Conservation (phyloP, 305 asterid species). For the Fraxinus albicans region DNA sequence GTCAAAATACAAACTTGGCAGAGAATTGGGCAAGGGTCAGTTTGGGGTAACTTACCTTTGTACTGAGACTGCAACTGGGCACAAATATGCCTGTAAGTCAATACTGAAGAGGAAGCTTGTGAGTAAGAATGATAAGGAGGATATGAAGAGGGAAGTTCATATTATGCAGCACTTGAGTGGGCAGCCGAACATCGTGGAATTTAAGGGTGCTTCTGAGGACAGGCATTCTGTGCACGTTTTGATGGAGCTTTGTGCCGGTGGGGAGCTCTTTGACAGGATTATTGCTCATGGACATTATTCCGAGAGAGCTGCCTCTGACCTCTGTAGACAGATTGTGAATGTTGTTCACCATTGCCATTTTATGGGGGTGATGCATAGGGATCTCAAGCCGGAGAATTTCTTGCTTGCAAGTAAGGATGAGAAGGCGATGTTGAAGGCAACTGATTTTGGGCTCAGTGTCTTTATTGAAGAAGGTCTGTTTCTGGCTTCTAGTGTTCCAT, state of each 20-base stretch:
- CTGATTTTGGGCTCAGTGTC: constrained; percentile 67
- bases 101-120: constrained; percentile 62
- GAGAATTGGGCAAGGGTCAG: constrained; percentile 65
- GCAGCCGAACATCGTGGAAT: constrained; percentile 63
- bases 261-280: background rate
- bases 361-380: constrained; percentile 66
- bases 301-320: background rate
- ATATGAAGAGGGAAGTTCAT: constrained; percentile 61
- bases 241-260: background rate
- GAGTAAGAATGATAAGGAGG: constrained; percentile 55
- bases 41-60: constrained; percentile 59
- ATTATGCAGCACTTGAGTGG: constrained; percentile 71
- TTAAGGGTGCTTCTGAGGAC: constrained; percentile 31
- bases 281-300: background rate
- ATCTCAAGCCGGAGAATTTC: constrained; percentile 69
- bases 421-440: constrained; percentile 53
- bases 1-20: constrained; percentile 44
- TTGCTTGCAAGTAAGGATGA: constrained; percentile 57
- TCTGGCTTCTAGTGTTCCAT: constrained; percentile 4
- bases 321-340: background rate
- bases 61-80: constrained; percentile 45
- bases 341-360: constrained; percentile 26
- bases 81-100: constrained; percentile 57
- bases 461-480: constrained; percentile 60
- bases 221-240: background rate